phyloP scores from a whole-genome alignment of 2,329 filamentous ascomycete genomes.

The Colletotrichum theobromicola region DNA sequence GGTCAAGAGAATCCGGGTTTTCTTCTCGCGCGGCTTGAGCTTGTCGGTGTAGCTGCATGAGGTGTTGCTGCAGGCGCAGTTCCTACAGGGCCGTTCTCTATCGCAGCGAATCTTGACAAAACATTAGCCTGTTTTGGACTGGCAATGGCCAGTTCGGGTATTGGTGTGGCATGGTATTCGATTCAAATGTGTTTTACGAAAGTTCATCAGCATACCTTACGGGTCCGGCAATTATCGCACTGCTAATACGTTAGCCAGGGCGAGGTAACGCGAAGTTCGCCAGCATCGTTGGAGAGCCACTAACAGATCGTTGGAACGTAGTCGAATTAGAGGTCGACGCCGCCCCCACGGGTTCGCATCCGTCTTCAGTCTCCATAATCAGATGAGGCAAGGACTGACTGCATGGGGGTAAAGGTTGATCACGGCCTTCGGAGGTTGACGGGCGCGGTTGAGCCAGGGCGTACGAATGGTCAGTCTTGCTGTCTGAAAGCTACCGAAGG shows the following conservation, averaged over 20 bases:
- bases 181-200: accelerated
- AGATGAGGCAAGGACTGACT: neutral
- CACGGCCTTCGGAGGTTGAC: neutral
- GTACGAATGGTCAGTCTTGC: neutral
- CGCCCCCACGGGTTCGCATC: accelerated
- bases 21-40: constrained; percentile 36
- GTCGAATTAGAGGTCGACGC: neutral
- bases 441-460: neutral
- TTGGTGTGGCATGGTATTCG: accelerated
- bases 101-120: constrained; percentile 37
- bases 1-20: constrained; percentile 40
- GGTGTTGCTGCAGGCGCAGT: constrained; percentile 39
- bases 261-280: neutral
- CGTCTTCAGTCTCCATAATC: neutral
- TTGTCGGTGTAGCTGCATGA: constrained; percentile 35
- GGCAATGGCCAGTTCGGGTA: accelerated
- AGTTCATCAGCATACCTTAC: neutral
- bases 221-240: neutral
- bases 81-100: constrained; percentile 39
- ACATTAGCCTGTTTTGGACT: accelerated
- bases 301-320: neutral
- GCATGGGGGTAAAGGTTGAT: neutral
- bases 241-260: neutral
- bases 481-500: neutral
- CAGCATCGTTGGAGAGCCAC: accelerated